These are phyloP conservation scores for Hypoxylon sp. DNA, from an alignment of 2,329 filamentous ascomycete species.

Conservation along the genomic window DNA sequence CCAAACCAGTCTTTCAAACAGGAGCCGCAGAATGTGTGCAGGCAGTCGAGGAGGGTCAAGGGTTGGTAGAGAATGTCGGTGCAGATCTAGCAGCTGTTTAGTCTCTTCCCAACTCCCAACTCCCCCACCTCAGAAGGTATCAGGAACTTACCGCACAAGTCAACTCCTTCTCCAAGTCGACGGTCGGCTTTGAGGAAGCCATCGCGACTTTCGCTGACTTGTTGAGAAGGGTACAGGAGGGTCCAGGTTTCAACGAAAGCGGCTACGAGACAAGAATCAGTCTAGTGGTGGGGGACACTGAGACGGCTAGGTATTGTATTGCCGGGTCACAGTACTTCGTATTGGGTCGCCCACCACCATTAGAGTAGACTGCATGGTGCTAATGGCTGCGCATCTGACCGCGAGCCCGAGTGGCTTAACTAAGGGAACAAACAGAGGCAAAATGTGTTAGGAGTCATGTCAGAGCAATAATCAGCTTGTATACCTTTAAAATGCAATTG, in stretches of 20 bases:
- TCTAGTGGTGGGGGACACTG: constrained; percentile 30
- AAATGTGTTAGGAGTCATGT: constrained; percentile 28
- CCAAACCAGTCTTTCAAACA: constrained; percentile 97
- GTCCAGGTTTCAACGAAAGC: constrained; percentile 14
- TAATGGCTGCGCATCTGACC: constrained; percentile 36
- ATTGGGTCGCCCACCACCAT: constrained; percentile 39
- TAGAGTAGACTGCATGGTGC: constrained; percentile 38
- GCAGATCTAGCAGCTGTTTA: constrained; percentile 78
- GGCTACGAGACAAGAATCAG: constrained; percentile 25
- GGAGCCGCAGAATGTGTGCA: constrained; percentile 95
- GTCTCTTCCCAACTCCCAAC: constrained; percentile 15
- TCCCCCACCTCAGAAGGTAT: constrained; percentile 20
- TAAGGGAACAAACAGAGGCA: neutral
- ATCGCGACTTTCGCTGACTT: constrained; percentile 54
- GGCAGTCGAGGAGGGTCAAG: constrained; percentile 90
- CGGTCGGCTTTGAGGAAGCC: constrained; percentile 65
- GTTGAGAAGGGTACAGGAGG: constrained; percentile 7
- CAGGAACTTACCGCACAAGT: constrained; percentile 85
- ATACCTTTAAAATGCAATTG: constrained; percentile 16
- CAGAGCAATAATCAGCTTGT: constrained; percentile 19
- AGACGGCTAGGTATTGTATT: constrained; percentile 19
- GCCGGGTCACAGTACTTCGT: constrained; percentile 35
- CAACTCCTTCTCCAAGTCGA: constrained; percentile 92
- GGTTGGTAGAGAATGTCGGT: constrained; percentile 94
- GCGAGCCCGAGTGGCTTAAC: constrained; percentile 5